phyloP scores from a whole-genome alignment of 192 early-diverging fungal species.

The Allomyces javanicus region DNA sequence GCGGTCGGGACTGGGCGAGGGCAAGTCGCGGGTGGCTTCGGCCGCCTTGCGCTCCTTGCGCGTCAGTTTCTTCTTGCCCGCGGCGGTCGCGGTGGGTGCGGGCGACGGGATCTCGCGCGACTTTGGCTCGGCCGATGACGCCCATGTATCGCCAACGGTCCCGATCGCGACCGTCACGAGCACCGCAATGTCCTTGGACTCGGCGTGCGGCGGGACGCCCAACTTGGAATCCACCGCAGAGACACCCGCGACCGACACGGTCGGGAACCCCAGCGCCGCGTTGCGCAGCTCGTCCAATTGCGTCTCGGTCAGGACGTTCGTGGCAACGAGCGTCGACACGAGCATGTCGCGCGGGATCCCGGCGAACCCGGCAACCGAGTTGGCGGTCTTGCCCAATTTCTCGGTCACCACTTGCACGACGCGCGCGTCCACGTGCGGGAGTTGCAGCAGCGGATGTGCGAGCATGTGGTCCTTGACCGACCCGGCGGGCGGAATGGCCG shows the following conservation, averaged over 20 bases:
- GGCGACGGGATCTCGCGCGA: background rate
- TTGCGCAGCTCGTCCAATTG: background rate
- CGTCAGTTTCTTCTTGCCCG: background rate
- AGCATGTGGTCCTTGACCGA: too few species aligned
- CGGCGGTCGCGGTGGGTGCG: background rate
- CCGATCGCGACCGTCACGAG: background rate
- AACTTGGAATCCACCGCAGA: background rate
- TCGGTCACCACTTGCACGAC: background rate
- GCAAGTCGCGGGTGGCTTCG: too few species aligned
- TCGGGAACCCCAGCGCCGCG: background rate
- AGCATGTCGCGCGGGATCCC: background rate
- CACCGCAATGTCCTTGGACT: background rate
- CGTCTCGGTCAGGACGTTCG: background rate
- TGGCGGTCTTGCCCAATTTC: background rate
- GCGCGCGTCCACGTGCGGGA: background rate
- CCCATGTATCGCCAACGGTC: background rate
- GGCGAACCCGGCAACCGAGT: background rate
- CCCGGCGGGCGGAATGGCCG: background rate
- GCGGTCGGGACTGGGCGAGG: too few species aligned
- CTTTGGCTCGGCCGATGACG: background rate
- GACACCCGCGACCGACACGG: background rate
- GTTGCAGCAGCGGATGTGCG: background rate
- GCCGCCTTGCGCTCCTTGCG: background rate
- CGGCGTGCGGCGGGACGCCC: background rate
- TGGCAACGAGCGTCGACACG: background rate